Evolutionary conservation across 768 basidiomycete genomes (phyloP).

Genomic region (Hericium alpestre): DNA sequence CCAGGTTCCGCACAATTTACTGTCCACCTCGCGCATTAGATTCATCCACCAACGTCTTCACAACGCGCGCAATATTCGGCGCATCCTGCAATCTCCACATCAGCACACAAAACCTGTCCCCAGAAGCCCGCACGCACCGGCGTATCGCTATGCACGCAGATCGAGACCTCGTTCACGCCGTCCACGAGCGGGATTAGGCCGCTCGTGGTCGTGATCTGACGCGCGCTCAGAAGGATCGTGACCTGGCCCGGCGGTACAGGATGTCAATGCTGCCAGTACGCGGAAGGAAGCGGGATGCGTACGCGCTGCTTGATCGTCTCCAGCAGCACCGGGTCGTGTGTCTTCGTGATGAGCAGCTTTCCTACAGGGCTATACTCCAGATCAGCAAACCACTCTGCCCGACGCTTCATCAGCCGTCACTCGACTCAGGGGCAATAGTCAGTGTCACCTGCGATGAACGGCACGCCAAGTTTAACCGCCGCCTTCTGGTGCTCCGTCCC

Average conservation of each 20-base stretch:
- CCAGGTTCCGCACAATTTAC: neutral
- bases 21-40: neutral
- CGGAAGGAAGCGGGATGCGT: constrained; percentile 31
- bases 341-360: constrained; percentile 52
- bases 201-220: constrained; percentile 35
- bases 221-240: constrained; percentile 29
- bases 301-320: constrained; percentile 41
- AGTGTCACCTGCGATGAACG: constrained; percentile 50
- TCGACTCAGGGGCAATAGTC: neutral
- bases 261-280: constrained; percentile 19
- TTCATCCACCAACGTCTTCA: neutral
- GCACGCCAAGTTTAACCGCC: constrained; percentile 41
- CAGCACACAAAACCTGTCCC: too few relatives aligned
- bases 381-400: constrained; percentile 56
- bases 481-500: constrained; percentile 53
- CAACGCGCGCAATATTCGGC: neutral
- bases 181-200: constrained; percentile 31
- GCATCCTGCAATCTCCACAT: neutral
- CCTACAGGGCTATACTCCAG: constrained; percentile 49
- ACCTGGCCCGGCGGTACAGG: constrained; percentile 23
- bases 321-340: constrained; percentile 12
- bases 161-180: constrained; percentile 40
- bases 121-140: constrained; percentile 29
- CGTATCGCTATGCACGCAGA: constrained; percentile 58
- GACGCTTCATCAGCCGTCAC: neutral